Evolutionary conservation across 2,329 filamentous ascomycete genomes (phyloP), one percentile per base, ranked within the genome.

Genomic region (Colletotrichum tofieldiae): DNA sequence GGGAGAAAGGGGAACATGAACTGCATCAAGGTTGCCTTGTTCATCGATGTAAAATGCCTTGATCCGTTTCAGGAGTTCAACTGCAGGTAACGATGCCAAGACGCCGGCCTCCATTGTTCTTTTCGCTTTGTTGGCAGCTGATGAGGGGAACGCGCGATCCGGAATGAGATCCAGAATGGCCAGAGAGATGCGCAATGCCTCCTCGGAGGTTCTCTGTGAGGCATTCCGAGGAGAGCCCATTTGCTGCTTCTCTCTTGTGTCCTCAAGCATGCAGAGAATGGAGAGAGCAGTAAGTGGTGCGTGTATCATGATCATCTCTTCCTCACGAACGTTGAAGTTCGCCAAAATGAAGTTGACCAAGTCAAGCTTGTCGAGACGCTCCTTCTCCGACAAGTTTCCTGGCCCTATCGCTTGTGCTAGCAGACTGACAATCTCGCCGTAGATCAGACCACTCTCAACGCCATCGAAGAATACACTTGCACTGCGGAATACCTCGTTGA

Each of bases 381-480:
- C 86, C 5, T 84, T 82, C 5, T 79, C 76, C 43, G 79, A 78
- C n/a, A 84, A 65, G 45, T 79, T 82, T 29, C 85, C 85, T 6
- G 87, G 83, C 2, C 85, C 84, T 65, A 91, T 84, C n/a, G 89
- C 85, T 76, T 91, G 87, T 1, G 87, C 86, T 71, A 96, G 84
- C 52, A 96, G 86, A 16, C 90, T 86, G 67, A 94, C 85, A 67
- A 98, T 87, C 79, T 97, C 94, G 59, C 93, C 92, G 86, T 97
- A 99, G 58, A 99, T 98, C 26, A 98, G 86, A 9, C 93, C 93
- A 77, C 95, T 97, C 82, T 99, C 96, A 49, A 98, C 96, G 6
- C 96, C 96, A 79, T 99, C 96, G 76, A 99, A 99, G 83, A 99
- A 99, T 51, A 96, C 93, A 79, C 93, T 97, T 6, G 96, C 96